Evolutionary conservation across 176 grass and related monocot species (phyloP), one percentile per base, ranked within the genome.

Genomic region (Juncus effusus): DNA sequence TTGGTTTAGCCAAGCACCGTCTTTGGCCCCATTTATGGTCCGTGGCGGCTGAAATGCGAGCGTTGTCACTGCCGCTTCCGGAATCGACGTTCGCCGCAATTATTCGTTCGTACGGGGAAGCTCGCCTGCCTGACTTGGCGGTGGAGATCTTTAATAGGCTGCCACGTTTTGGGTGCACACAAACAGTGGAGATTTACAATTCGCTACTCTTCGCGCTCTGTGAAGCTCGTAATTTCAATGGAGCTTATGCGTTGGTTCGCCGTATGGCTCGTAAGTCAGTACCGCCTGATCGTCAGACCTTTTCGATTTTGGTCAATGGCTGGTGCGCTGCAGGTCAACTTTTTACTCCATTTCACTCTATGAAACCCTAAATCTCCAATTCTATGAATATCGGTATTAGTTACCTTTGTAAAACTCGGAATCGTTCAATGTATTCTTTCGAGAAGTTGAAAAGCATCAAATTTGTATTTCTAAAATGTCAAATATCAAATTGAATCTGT

Each of bases 101-200:
- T 63, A 97, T 97, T 71, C 83, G 84, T 35, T 83, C 94, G 52
- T 92, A 86, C 79, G 88, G 94, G 69, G 71, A 38, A 3, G 84
- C 94, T 62, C 69, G 74, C 72, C 78, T 84, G 55, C 64, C 75
- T 13, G 94, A 97, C 39, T 82, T 79, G 44, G 80, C 93, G 54
- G 80, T 97, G 82, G 93, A 91, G 69, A 78, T 92, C 59, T 97
- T 97, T 77, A 92, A 97, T 40, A 79, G 85, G 67, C 88, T 92
- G 51, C 85, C 93, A 0, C 78, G 73, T n/a, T 91, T 97, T 51
- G 82, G 80, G 13, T 97, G 93, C 60, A 63, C 82, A n/a, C 93
- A 92, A 75, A 89, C 82, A 67, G 83, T 85, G 38, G 55, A 84
- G 61, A 79, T 92, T 35, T 97, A 92, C 68, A 97, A 97, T 44